Percentiles rank a stretch among this genome's conserved stretches.
These are phyloP conservation scores for Penicillium sp. DNA, from an alignment of 2,329 filamentous ascomycete genomes.

Conservation along the genomic window DNA sequence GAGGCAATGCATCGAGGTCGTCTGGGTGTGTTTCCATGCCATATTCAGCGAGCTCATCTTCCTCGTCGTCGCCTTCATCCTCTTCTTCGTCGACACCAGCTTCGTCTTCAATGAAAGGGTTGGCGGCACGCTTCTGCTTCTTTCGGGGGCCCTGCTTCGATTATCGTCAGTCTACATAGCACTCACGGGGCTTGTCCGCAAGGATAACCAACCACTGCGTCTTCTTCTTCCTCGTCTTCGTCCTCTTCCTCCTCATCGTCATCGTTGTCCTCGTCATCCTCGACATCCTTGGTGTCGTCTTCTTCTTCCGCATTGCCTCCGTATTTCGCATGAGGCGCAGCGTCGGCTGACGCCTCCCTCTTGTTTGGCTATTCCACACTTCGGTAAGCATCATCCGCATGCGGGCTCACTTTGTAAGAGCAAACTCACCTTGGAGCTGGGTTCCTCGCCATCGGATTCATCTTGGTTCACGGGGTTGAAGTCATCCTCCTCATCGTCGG, in stretches of 20 bases:
- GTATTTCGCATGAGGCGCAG: slow-evolving; percentile 44
- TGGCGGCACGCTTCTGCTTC: slow-evolving; percentile 78
- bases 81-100: slow-evolving; percentile 95
- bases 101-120: slow-evolving; percentile 95
- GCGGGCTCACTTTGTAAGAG: slow-evolving; percentile 8
- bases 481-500: slow-evolving; percentile 75
- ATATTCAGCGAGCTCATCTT: slow-evolving; percentile 81
- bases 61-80: slow-evolving; percentile 85
- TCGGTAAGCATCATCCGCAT: slow-evolving; percentile 23
- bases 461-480: slow-evolving; percentile 83
- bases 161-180: slow-evolving; percentile 13
- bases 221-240: slow-evolving; percentile 54
- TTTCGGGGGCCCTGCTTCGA: slow-evolving; percentile 64
- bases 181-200: neutral
- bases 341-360: slow-evolving; percentile 37
- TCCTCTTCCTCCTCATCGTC: slow-evolving; percentile 46
- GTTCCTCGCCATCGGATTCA: slow-evolving; percentile 69
- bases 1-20: slow-evolving; percentile 75
- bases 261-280: slow-evolving; percentile 63
- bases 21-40: slow-evolving; percentile 89
- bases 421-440: slow-evolving; percentile 27
- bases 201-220: slow-evolving; percentile 51
- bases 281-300: slow-evolving; percentile 50
- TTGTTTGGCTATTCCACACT: slow-evolving; percentile 28
- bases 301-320: slow-evolving; percentile 41